Percentiles rank a stretch among this genome's conserved stretches.
These are phyloP conservation scores for Eustoma russellianum DNA, from an alignment of 257 asterid genomes.

Conservation along the genomic window DNA sequence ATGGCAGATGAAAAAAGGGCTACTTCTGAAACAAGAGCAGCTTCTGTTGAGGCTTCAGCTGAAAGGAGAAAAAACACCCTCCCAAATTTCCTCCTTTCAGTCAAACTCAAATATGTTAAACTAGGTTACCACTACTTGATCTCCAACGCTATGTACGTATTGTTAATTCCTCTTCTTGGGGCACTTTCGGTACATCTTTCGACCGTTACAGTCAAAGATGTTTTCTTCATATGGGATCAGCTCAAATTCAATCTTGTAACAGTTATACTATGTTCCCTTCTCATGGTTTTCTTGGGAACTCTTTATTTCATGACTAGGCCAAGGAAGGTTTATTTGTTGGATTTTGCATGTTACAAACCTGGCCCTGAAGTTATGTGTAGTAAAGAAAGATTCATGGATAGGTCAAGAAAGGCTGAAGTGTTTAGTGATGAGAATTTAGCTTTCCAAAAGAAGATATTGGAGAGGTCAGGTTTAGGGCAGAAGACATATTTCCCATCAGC, in stretches of 20 bases:
- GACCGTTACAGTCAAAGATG: conserved; percentile 13
- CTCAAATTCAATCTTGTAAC: conserved; percentile 12
- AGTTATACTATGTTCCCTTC: conserved; percentile 4
- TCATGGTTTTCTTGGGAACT: conserved; percentile 17
- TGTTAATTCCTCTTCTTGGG: conserved; percentile 4
- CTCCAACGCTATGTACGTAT: conserved; percentile 14
- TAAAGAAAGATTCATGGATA: conserved; percentile 5
- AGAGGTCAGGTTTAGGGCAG: conserved; percentile 15
- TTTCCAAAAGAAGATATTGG: conserved; percentile 20
- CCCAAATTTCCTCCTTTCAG: conserved; percentile 16
- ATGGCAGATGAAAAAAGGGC: conserved; percentile 21
- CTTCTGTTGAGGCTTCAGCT: not conserved
- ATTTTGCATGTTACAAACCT: conserved; percentile 32
- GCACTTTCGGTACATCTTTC: conserved; percentile 14
- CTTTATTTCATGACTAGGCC: conserved; percentile 18
- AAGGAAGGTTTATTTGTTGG: conserved; percentile 25
- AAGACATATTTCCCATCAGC: conserved; percentile 14
- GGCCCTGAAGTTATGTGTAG: conserved; percentile 16
- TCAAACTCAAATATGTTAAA: conserved; percentile 25
- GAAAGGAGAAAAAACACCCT: not conserved
- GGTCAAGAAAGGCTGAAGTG: not conserved
- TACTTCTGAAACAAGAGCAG: not conserved
- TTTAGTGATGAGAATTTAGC: conserved; percentile 13
- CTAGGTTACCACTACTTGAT: conserved; percentile 23
- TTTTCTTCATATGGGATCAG: conserved; percentile 12